phyloP scores from a whole-genome alignment of 2,329 filamentous ascomycete genomes.

The Epichloe coenophiala region DNA sequence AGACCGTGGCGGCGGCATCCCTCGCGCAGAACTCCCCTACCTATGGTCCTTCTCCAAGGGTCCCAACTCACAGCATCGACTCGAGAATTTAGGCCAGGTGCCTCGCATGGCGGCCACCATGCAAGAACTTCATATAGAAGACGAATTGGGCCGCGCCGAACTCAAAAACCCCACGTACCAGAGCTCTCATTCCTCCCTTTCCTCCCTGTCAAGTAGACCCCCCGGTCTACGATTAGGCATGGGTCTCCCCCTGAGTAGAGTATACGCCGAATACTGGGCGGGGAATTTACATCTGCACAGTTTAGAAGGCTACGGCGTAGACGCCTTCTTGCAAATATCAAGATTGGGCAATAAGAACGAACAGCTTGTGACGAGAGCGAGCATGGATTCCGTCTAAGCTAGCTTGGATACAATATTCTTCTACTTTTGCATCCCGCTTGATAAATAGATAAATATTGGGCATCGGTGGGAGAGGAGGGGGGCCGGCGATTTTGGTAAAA shows the following conservation, averaged over 20 bases:
- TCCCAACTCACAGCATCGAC: constrained; percentile 58
- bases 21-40: constrained; percentile 70
- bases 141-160: constrained; percentile 26
- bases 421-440: too few species aligned
- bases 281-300: constrained; percentile 84
- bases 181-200: constrained; percentile 64
- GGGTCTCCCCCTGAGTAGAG: constrained; percentile 81
- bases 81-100: constrained; percentile 77
- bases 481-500: neutral
- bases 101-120: constrained; percentile 87
- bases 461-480: neutral
- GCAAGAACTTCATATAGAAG: constrained; percentile 59
- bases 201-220: constrained; percentile 66
- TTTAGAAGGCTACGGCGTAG: constrained; percentile 87
- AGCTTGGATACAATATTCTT: too few species aligned
- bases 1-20: constrained; percentile 86
- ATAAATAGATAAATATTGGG: neutral
- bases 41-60: constrained; percentile 97
- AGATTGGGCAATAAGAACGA: constrained; percentile 98
- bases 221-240: constrained; percentile 84
- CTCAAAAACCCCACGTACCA: constrained; percentile 27
- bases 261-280: constrained; percentile 98
- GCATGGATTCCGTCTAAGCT: constrained; percentile 53
- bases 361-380: constrained; percentile 66
- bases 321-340: constrained; percentile 91